phyloP scores from a whole-genome alignment of 2,329 filamentous ascomycete genomes.

The Colletotrichum kahawae region DNA sequence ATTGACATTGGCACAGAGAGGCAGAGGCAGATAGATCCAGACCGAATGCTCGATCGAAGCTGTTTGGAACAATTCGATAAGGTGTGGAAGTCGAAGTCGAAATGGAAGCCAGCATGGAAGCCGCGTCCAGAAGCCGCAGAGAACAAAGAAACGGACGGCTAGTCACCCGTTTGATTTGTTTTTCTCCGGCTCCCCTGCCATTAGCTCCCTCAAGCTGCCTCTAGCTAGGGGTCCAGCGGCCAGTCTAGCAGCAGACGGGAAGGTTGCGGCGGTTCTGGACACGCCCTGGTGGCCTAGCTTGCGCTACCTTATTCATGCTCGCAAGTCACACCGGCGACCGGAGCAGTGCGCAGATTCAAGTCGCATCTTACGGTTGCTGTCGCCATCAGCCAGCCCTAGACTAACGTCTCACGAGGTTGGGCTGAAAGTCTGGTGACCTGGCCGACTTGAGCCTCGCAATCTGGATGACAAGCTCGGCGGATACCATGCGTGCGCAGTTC shows the following conservation, averaged over 20 bases:
- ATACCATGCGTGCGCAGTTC: neutral
- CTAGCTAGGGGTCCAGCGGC: neutral
- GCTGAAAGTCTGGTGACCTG: neutral
- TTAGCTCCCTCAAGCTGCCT: neutral
- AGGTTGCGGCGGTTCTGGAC: neutral
- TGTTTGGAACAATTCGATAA: neutral
- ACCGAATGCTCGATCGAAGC: neutral
- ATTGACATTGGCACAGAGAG: neutral
- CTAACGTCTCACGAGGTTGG: neutral
- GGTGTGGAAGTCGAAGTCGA: neutral
- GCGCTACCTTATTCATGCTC: slow-evolving; percentile 3
- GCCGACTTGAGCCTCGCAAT: neutral
- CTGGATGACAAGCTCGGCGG: neutral
- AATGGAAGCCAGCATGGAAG: slow-evolving; percentile 5
- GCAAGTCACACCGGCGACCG: neutral
- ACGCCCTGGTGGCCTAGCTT: neutral
- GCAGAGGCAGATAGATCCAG: neutral
- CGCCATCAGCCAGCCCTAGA: neutral
- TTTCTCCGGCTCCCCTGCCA: neutral
- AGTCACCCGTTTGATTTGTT: slow-evolving; percentile 1
- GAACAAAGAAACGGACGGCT: slow-evolving; percentile 16
- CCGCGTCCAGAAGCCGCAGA: neutral
- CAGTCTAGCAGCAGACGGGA: neutral
- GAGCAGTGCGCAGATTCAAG: neutral
- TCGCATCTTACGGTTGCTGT: neutral